Base-by-base conservation (phyloP, 2,329 filamentous ascomycete species). In the Fusarium phyllophilum region DNA sequence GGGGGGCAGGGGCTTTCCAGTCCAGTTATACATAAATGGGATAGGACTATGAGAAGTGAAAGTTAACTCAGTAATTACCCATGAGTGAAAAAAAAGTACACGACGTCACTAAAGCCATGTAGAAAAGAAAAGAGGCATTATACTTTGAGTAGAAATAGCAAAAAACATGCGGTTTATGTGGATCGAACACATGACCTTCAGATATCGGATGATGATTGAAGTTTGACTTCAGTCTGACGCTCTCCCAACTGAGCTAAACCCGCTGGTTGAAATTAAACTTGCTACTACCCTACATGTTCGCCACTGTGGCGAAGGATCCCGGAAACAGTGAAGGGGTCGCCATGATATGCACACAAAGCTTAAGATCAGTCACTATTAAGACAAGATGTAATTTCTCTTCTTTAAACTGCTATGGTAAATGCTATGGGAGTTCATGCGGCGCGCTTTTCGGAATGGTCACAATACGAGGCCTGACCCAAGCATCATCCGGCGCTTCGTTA, bases 121-220 rank as follows among this genome's bases (percentile, higher is more conserved):
- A n/a, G n/a, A n/a, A n/a, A n/a, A n/a, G n/a, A n/a, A n/a, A n/a
- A n/a, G n/a, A n/a, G n/a, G n/a, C n/a, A n/a, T n/a, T n/a, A n/a
- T n/a, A n/a, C n/a, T n/a, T n/a, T n/a, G n/a, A n/a, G n/a, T n/a
- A n/a, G n/a, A n/a, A n/a, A n/a, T n/a, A n/a, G n/a, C n/a, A n/a
- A 57, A 73, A 59, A 29, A 29, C 22, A 46, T 77, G 75, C 74
- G 75, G 75, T 77, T 77, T 77, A 29, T 77, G 74, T 77, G 75
- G 75, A 77, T 77, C 75, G 75, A 77, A 77, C 75, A 77, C 74
- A 77, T 29, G 75, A 77, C 75, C 75, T 77, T 77, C 75, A 77
- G 75, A 77, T 77, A 75, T 76, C 72, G 26, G 13, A 24, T 45
- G 11, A 56, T 60, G 60, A 76, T 75, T 66, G 68, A 76, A 75